Evolutionary conservation across 768 basidiomycete genomes (phyloP), one percentile per base, ranked within the genome.

Genomic region (Mycena chlorophos): DNA sequence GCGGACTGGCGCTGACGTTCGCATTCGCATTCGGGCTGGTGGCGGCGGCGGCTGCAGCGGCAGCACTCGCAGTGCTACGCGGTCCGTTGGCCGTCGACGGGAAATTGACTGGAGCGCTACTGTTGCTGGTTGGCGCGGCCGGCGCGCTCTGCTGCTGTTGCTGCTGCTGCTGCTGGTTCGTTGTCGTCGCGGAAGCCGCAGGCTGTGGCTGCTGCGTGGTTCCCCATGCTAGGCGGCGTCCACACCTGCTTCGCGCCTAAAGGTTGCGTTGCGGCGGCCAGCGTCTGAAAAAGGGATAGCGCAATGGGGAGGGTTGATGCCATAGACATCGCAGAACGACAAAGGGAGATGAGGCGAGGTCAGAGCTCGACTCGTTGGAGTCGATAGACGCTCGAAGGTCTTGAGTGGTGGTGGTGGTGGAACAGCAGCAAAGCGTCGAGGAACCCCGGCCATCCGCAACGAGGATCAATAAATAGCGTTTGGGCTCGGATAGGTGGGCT

Each of bases 281-380:
- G 62, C 17, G 70, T 65, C 40, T 71, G 68, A 19, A 81, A 68
- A 40, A 80, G 65, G 27, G 78, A 78, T 38, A 81, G 63, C 20
- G 78, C 77, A 48, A 77, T 64, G 19, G 78, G 76, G 57, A 80
- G 73, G 63, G 73, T 69, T 40, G 75, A 73, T 34, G 78, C 67
- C 76, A 80, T 78, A 23, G 51, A n/a, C n/a, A n/a, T n/a, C n/a
- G n/a, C 17, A 43, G 50, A 38, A 52, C 29, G 39, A 37, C 31
- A 42, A 37, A 42, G 27, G 39, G 47, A 56, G 48, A 52, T 56
- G n/a, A n/a, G n/a, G n/a, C n/a, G n/a, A n/a, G n/a, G n/a, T n/a
- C n/a, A n/a, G n/a, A n/a, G n/a, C n/a, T n/a, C n/a, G n/a, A n/a
- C n/a, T n/a, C n/a, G n/a, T n/a, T n/a, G n/a, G n/a, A n/a, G 49